These are phyloP conservation scores for Podospora pseudoanserina DNA, from an alignment of 495 filamentous ascomycete species.

Conservation along the genomic window DNA sequence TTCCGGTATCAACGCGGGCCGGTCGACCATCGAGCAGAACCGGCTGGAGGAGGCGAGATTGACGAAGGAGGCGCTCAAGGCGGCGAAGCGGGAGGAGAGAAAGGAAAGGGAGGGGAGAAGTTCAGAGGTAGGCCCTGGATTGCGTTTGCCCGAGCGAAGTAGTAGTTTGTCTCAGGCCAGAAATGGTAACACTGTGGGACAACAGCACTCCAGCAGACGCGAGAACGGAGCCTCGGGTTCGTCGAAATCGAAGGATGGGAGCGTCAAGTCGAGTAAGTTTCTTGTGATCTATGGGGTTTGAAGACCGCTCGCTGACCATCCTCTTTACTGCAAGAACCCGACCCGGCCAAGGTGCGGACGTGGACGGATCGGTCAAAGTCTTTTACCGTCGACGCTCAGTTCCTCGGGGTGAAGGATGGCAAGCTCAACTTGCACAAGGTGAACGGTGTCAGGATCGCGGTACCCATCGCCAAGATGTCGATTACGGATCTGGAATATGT, in stretches of 20 bases:
- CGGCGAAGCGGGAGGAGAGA: slow-evolving; percentile 52
- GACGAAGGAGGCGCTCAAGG: slow-evolving; percentile 68
- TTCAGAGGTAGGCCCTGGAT: slow-evolving; percentile 74
- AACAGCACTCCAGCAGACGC: slow-evolving; percentile 64
- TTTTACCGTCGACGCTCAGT: slow-evolving; percentile 97
- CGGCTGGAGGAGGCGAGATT: slow-evolving; percentile 75
- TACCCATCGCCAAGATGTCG: slow-evolving; percentile 92
- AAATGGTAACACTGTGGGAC: slow-evolving; percentile 56
- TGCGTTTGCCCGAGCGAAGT: slow-evolving; percentile 63
- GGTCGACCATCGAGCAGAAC: slow-evolving; percentile 77
- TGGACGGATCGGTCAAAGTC: slow-evolving; percentile 95
- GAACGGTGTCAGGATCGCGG: slow-evolving; percentile 97
- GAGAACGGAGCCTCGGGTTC: slow-evolving; percentile 54
- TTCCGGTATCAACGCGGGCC: slow-evolving; percentile 59
- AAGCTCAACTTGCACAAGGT: slow-evolving; percentile 98
- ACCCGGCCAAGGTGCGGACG: slow-evolving; percentile 74
- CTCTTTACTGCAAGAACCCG: slow-evolving; percentile 59
- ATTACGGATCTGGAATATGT: slow-evolving; percentile 92
- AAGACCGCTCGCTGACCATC: not conserved
- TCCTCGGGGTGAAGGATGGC: slow-evolving; percentile 86
- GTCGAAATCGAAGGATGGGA: slow-evolving; percentile 33
- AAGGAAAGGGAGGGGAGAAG: slow-evolving; percentile 42
- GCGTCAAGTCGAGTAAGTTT: slow-evolving; percentile 67
- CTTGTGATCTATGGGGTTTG: not conserved
- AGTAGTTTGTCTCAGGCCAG: slow-evolving; percentile 57